Conservation (phyloP, 495 filamentous ascomycete genomes). For the Talaromyces ruber region DNA sequence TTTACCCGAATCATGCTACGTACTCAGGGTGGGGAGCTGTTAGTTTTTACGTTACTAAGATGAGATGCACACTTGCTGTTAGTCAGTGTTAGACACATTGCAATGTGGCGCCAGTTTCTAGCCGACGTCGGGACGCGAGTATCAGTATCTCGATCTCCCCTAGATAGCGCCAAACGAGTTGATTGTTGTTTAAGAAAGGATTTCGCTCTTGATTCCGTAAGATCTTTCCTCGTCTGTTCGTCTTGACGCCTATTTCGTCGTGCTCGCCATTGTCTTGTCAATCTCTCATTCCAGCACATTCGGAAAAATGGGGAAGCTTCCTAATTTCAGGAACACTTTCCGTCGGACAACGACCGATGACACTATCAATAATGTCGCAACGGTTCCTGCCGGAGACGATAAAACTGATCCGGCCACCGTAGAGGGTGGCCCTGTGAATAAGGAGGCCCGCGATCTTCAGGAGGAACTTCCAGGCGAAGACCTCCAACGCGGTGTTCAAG, state of each 20-base stretch:
- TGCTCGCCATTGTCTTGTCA: background rate
- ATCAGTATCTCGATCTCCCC: background rate
- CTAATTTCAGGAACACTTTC: background rate
- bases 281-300: background rate
- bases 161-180: background rate
- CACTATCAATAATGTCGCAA: background rate
- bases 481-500: slow-evolving; percentile 32
- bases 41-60: background rate
- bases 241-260: background rate
- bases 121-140: background rate
- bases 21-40: background rate
- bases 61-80: background rate
- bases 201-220: background rate
- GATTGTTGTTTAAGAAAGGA: background rate
- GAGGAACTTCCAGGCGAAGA: slow-evolving; percentile 12
- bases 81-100: background rate
- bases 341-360: slow-evolving; percentile 9
- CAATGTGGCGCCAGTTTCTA: background rate
- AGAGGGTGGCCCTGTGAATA: slow-evolving; percentile 1
- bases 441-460: background rate
- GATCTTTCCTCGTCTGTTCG: background rate
- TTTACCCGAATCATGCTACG: background rate
- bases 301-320: background rate
- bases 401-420: slow-evolving; percentile 7
- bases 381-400: background rate